phyloP scores from a whole-genome alignment of 169 alveolate genomes.

The Eimeria zaria region DNA sequence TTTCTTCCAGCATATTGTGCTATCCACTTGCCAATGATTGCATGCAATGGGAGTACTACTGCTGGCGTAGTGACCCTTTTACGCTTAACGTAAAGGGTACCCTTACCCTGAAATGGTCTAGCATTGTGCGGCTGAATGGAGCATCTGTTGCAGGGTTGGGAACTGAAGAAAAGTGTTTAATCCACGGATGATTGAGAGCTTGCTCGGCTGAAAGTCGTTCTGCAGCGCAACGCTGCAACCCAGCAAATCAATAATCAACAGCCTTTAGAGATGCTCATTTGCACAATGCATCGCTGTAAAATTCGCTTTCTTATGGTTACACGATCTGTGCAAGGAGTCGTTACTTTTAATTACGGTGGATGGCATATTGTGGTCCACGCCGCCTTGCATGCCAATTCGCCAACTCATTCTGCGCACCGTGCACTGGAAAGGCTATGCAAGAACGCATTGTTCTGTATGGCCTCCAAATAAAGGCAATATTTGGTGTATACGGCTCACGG shows the following conservation, averaged over 20 bases:
- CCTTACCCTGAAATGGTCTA: constrained; percentile 80
- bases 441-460: not conserved
- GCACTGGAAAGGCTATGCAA: not conserved
- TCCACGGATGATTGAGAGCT: constrained; percentile 97
- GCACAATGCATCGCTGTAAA: not conserved
- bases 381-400: not conserved
- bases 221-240: constrained; percentile 79
- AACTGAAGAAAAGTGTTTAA: constrained; percentile 85
- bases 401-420: not conserved
- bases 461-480: not conserved
- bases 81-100: not conserved
- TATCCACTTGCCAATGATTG: not conserved
- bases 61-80: not conserved
- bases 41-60: not conserved
- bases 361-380: too few species aligned
- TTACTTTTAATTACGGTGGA: not conserved
- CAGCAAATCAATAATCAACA: constrained; percentile 28
- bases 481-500: constrained; percentile 21
- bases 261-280: constrained; percentile 12
- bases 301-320: not conserved
- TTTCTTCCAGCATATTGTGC: not conserved
- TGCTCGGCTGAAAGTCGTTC: constrained; percentile 90
- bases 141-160: constrained; percentile 82
- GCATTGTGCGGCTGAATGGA: constrained; percentile 74
- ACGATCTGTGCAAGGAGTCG: not conserved